Percentiles rank a stretch among this genome's conserved stretches.
phyloP scores from a whole-genome alignment of 768 basidiomycete genomes.

The Mycena maculata region DNA sequence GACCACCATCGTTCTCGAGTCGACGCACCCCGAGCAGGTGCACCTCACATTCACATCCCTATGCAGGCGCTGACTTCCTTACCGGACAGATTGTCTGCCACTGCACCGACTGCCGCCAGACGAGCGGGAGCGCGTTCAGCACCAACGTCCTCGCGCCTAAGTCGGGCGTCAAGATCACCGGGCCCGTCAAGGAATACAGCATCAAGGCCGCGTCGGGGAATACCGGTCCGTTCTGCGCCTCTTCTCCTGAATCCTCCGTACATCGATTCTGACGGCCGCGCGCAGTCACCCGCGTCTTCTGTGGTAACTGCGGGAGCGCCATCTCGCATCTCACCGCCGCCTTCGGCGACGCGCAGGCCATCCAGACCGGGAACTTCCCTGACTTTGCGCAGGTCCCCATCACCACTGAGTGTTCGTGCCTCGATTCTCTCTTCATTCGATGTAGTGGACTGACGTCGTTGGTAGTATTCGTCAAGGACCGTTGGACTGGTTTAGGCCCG shows the following conservation, averaged over 20 bases:
- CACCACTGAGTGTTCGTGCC: conserved; percentile 44
- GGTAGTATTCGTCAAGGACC: conserved; percentile 51
- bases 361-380: conserved; percentile 53
- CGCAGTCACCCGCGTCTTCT: conserved; percentile 52
- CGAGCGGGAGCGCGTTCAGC: conserved; percentile 53
- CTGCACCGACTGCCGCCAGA: conserved; percentile 51
- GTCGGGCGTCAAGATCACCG: conserved; percentile 47
- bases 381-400: conserved; percentile 47
- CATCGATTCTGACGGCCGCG: not conserved
- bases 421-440: not conserved
- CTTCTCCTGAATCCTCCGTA: not conserved
- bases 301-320: conserved; percentile 51
- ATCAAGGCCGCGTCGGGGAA: conserved; percentile 48
- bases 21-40: conserved; percentile 45
- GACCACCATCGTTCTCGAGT: conserved; percentile 43
- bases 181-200: conserved; percentile 46
- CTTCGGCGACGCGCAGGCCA: conserved; percentile 50
- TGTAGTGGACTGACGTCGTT: not conserved
- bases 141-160: conserved; percentile 51
- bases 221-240: conserved; percentile 39
- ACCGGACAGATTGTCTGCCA: conserved; percentile 47
- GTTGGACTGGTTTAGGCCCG: conserved; percentile 43
- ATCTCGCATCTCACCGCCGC: conserved; percentile 48
- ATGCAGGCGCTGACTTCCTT: not conserved
- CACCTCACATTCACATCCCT: not conserved